phyloP scores from a whole-genome alignment of 2,329 filamentous ascomycete species.

The Teratosphaeria destructans region DNA sequence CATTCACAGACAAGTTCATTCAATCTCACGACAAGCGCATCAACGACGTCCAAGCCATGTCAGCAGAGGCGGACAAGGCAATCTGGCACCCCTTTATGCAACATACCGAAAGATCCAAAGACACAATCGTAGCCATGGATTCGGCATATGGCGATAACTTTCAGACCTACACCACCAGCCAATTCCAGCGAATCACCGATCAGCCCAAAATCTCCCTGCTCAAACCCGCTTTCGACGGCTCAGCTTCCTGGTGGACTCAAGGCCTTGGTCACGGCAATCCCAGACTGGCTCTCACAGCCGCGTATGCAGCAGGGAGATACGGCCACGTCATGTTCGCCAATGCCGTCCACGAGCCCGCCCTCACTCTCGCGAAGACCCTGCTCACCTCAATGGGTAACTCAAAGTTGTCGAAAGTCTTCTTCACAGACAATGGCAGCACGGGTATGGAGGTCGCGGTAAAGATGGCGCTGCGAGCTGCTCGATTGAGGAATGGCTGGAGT shows the following conservation, averaged over 20 bases:
- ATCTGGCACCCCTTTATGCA: slow-evolving; percentile 90
- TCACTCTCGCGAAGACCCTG: slow-evolving; percentile 56
- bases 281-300: slow-evolving; percentile 59
- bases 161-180: slow-evolving; percentile 42
- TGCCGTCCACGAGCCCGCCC: slow-evolving; percentile 66
- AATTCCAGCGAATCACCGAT: slow-evolving; percentile 17
- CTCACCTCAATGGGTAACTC: slow-evolving; percentile 51
- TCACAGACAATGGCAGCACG: slow-evolving; percentile 74
- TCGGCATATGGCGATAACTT: slow-evolving; percentile 73
- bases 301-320: slow-evolving; percentile 72
- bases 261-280: slow-evolving; percentile 73
- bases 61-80: slow-evolving; percentile 46
- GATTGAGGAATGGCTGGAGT: slow-evolving; percentile 5
- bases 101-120: slow-evolving; percentile 51
- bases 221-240: slow-evolving; percentile 64
- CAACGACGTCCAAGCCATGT: slow-evolving; percentile 50
- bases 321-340: slow-evolving; percentile 84
- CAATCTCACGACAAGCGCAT: slow-evolving; percentile 47
- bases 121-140: slow-evolving; percentile 64
- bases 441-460: slow-evolving; percentile 77
- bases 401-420: slow-evolving; percentile 63
- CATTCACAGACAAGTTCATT: slow-evolving; percentile 43
- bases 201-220: slow-evolving; percentile 6
- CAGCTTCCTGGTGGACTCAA: slow-evolving; percentile 87
- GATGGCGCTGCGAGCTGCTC: slow-evolving; percentile 62